Conservation (phyloP, 805 yeast species). For the Torulaspora indica region DNA sequence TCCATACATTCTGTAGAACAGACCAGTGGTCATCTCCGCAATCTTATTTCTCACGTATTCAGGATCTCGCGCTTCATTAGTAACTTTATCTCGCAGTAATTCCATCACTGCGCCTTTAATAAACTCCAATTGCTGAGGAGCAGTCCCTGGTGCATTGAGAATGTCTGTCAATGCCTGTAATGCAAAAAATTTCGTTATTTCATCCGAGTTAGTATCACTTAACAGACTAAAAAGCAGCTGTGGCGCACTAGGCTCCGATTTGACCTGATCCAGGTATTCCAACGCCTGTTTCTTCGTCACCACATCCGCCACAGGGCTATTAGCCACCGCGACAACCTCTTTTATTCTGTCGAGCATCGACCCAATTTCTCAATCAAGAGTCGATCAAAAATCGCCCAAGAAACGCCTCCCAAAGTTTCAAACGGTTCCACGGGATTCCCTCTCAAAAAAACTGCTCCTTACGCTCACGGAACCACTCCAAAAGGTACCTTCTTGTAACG, state of each 20-base stretch:
- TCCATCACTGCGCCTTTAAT: constrained; percentile 27
- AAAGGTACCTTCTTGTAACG: no score
- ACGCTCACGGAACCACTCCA: neutral
- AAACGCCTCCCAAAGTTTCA: neutral
- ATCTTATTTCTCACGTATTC: constrained; percentile 35
- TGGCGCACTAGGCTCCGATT: constrained; percentile 26
- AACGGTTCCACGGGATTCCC: neutral
- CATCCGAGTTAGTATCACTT: constrained; percentile 25
- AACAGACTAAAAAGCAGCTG: constrained; percentile 27
- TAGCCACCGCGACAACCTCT: constrained; percentile 83
- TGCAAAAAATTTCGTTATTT: constrained; percentile 33
- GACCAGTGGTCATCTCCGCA: constrained; percentile 33
- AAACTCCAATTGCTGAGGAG: constrained; percentile 16
- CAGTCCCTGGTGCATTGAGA: constrained; percentile 11
- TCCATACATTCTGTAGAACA: constrained; percentile 34
- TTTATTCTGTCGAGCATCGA: constrained; percentile 53
- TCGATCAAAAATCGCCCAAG: neutral
- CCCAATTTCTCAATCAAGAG: neutral
- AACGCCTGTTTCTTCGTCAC: constrained; percentile 54
- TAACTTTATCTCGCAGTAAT: constrained; percentile 23
- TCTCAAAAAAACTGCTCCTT: no score
- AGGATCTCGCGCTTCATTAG: constrained; percentile 22
- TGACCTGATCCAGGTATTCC: constrained; percentile 31
- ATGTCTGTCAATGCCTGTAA: constrained; percentile 33
- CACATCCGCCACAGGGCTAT: constrained; percentile 61